A percentile compares a stretch with the other conserved stretches of the same genome.
phyloP scores from a whole-genome alignment of 164 flowering plant species.

The Chimonanthus salicifolius region DNA sequence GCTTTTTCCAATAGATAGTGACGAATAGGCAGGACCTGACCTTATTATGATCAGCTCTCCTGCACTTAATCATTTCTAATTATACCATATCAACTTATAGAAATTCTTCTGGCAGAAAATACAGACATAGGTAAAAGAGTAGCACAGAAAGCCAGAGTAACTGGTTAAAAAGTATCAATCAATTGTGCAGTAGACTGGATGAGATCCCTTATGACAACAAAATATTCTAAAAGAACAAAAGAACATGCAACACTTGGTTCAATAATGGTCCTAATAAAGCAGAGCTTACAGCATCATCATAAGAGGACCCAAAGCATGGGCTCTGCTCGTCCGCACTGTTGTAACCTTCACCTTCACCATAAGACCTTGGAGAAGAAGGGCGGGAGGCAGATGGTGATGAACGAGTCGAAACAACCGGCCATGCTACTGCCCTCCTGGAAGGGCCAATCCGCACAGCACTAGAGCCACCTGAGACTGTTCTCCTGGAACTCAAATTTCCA shows the following conservation, averaged over 20 bases:
- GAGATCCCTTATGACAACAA: neutral
- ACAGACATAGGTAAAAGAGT: neutral
- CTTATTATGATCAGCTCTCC: no score
- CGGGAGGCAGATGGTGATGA: conserved; percentile 70
- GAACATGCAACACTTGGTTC: neutral
- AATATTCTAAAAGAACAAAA: no score
- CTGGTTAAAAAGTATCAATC: neutral
- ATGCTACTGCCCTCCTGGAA: conserved; percentile 58
- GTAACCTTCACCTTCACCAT: conserved; percentile 88
- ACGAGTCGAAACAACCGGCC: conserved; percentile 66
- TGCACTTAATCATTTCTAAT: no score
- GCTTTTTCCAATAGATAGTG: no score
- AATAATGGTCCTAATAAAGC: neutral
- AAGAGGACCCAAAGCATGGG: conserved; percentile 64
- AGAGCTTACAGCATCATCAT: conserved; percentile 66
- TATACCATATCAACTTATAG: neutral
- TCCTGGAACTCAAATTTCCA: conserved; percentile 40
- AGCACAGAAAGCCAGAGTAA: neutral
- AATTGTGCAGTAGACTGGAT: neutral
- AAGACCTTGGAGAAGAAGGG: conserved; percentile 90
- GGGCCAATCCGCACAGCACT: conserved; percentile 42
- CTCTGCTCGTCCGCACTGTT: conserved; percentile 98
- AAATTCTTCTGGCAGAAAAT: neutral
- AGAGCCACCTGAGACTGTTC: conserved; percentile 15
- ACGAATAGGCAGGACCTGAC: no score